phyloP scores from a whole-genome alignment of 2,329 filamentous ascomycete genomes.

The Ophiostoma quercus region DNA sequence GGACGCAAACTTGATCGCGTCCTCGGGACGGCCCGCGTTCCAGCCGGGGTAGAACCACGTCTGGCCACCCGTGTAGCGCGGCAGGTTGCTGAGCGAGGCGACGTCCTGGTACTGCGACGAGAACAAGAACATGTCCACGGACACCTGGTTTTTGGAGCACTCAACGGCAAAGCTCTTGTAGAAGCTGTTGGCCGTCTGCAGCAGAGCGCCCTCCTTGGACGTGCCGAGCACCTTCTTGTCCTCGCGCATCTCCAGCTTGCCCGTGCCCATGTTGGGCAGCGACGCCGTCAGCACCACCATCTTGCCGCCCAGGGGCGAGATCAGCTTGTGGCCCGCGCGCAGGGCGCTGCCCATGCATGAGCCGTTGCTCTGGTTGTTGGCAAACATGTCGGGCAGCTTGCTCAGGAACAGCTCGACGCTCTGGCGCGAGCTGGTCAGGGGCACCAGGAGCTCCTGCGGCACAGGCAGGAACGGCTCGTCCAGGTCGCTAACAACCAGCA shows the following conservation, averaged over 20 bases:
- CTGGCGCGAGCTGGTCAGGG: conserved; percentile 78
- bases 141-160: conserved; percentile 98
- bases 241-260: conserved; percentile 87
- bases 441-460: conserved; percentile 84
- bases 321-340: conserved; percentile 89
- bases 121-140: conserved; percentile 97
- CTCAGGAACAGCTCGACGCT: conserved; percentile 88
- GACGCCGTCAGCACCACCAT: conserved; percentile 87
- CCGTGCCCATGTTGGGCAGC: conserved; percentile 81
- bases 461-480: conserved; percentile 96
- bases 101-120: conserved; percentile 96
- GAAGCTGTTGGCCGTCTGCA: conserved; percentile 92
- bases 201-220: conserved; percentile 77
- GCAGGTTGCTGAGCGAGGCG: conserved; percentile 89
- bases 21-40: conserved; percentile 89
- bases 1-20: conserved; percentile 94
- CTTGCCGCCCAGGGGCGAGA: conserved; percentile 90
- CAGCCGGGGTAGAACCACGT: conserved; percentile 98
- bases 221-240: conserved; percentile 95
- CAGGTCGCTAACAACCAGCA: conserved; percentile 90
- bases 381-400: conserved; percentile 94
- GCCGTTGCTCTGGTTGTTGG: conserved; percentile 79
- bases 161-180: conserved; percentile 99
- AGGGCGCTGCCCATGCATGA: conserved; percentile 96
- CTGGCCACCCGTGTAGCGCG: conserved; percentile 92